phyloP scores from a whole-genome alignment of 768 basidiomycete genomes.

The Calocybe cyanea region DNA sequence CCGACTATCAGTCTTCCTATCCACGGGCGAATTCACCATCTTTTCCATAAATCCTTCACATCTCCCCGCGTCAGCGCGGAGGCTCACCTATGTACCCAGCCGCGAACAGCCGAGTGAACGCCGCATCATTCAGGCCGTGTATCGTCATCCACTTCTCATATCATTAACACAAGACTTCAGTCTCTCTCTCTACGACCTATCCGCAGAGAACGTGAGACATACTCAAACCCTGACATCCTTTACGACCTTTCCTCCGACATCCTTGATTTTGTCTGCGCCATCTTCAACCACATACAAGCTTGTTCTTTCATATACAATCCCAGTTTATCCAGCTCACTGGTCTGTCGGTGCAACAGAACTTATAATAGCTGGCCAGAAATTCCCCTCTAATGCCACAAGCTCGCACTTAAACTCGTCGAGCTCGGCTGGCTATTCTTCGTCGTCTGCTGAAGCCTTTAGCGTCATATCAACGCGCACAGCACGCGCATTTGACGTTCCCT shows the following conservation, averaged over 20 bases:
- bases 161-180: slow-evolving; percentile 65
- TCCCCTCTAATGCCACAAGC: slow-evolving; percentile 17
- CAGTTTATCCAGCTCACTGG: slow-evolving; percentile 82
- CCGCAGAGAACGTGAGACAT: slow-evolving; percentile 44
- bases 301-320: slow-evolving; percentile 68
- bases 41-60: slow-evolving; percentile 49
- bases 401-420: slow-evolving; percentile 13
- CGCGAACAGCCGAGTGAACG: slow-evolving; percentile 35
- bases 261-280: slow-evolving; percentile 70
- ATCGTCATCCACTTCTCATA: slow-evolving; percentile 75
- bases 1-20: slow-evolving; percentile 58
- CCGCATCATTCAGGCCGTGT: slow-evolving; percentile 62
- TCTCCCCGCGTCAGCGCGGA: slow-evolving; percentile 38
- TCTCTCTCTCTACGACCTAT: slow-evolving; percentile 71
- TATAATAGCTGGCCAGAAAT: slow-evolving; percentile 44
- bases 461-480: slow-evolving; percentile 59
- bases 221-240: slow-evolving; percentile 72
- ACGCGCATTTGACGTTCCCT: slow-evolving; percentile 67
- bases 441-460: slow-evolving; percentile 31
- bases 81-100: slow-evolving; percentile 45
- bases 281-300: slow-evolving; percentile 63
- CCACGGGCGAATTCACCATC: slow-evolving; percentile 64
- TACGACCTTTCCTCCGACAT: slow-evolving; percentile 76
- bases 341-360: slow-evolving; percentile 75
- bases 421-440: slow-evolving; percentile 4